A percentile compares a stretch with the other conserved stretches of the same genome.
These are phyloP conservation scores for Torulaspora gathmanii DNA, from an alignment of 805 yeast species.

Conservation along the genomic window DNA sequence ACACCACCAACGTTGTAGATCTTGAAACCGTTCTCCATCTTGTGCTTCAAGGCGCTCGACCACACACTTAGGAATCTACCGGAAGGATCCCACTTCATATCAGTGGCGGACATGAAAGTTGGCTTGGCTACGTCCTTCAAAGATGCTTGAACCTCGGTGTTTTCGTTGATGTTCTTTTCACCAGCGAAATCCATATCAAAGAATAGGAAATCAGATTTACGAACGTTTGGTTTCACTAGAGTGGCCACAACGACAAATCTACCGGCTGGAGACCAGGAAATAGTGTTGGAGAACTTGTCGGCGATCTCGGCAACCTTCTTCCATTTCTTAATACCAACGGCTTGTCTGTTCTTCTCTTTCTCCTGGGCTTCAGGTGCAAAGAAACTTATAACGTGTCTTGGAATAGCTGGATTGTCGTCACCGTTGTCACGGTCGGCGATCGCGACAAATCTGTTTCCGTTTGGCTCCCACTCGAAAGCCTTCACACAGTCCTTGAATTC, in stretches of 20 bases:
- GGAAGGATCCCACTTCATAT: conserved; percentile 89
- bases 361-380: conserved; percentile 70
- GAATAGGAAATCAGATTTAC: conserved; percentile 71
- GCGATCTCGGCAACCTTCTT: conserved; percentile 52
- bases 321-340: conserved; percentile 47
- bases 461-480: conserved; percentile 95
- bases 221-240: conserved; percentile 42
- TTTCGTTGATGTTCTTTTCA: conserved; percentile 38
- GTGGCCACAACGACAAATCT: conserved; percentile 64
- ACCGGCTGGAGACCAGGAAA: conserved; percentile 90
- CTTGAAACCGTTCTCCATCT: conserved; percentile 86
- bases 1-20: conserved; percentile 81
- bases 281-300: conserved; percentile 63
- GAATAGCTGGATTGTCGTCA: conserved; percentile 56
- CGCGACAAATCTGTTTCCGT: conserved; percentile 77
- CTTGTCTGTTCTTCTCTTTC: conserved; percentile 43
- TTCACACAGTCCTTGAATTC: conserved; percentile 87
- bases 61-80: conserved; percentile 86
- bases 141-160: conserved; percentile 49
- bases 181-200: conserved; percentile 84
- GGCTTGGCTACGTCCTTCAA: conserved; percentile 59
- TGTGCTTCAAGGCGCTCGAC: conserved; percentile 82
- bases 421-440: conserved; percentile 56
- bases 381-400: conserved; percentile 65
- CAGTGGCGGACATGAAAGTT: conserved; percentile 73